Evolutionary conservation across 192 early-diverging fungal genomes (phyloP), one percentile per base, ranked within the genome.

Genomic region (Coemansia sp.): DNA sequence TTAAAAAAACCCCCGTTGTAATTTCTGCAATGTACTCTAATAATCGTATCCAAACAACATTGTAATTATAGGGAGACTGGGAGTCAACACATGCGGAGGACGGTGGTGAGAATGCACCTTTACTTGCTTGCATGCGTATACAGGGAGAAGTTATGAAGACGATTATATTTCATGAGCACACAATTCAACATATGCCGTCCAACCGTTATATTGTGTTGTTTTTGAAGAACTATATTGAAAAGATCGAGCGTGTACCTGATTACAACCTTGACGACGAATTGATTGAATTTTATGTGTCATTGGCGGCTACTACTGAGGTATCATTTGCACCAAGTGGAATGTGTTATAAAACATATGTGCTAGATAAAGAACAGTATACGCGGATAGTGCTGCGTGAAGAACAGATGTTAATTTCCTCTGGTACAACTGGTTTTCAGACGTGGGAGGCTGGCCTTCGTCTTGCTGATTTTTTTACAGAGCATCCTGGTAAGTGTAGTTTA

Each of bases 381-480:
- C 51, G 72, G 20, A 61, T 80, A 33, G 85, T 87, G 27, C 60
- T 90, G 23, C 62, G 63, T 6, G 88, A 90, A 64, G 75, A 79
- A 22, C 66, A 74, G 68, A 63, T 78, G 24, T 73, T 72, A 57
- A 85, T 87, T 29, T 85, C 86, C 5, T 71, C 84, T 29, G 88
- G 88, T 1, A 86, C 88, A 2, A 88, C 88, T 4, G 87, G 88
- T 0, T 53, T 90, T 27, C 71, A 83, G 52, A 87, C 85, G 9
- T 90, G 88, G 88, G 87, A 85, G 39, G 87, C 87, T 2, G 82
- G 85, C 17, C 57, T 88, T 50, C 70, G 77, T 5, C 66, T 90
- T 42, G 62, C 83, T 3, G 83, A 87, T 52, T 87, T 83, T 53
- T 72, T 90, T 57, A 29, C 68, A 6, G 74, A 76, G 61, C 67